Evolutionary conservation across 148 eudicot species (phyloP).

Genomic region (Rhododendron molle): DNA sequence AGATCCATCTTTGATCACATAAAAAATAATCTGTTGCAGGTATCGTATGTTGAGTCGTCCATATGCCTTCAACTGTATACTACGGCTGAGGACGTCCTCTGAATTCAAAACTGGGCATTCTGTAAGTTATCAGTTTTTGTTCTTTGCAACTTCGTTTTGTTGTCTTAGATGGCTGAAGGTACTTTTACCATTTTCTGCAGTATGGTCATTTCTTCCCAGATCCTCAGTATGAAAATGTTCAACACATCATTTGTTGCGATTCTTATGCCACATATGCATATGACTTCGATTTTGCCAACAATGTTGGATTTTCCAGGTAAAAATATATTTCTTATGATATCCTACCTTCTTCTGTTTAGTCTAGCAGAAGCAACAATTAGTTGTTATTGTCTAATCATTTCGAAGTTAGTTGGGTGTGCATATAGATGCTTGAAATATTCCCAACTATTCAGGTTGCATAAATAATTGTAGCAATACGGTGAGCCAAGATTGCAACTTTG

Average conservation of each 20-base stretch:
- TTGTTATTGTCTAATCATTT: neutral
- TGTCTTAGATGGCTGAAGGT: neutral
- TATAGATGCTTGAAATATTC: neutral
- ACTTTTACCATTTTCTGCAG: constrained; percentile 41
- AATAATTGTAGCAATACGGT: neutral
- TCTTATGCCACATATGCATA: constrained; percentile 92
- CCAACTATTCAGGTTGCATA: neutral
- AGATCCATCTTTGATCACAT: constrained; percentile 1
- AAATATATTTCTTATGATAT: neutral
- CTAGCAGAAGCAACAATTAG: neutral
- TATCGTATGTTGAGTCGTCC: constrained; percentile 97
- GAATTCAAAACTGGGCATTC: constrained; percentile 85
- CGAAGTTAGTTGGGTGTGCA: constrained; percentile 6
- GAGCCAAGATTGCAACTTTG: neutral
- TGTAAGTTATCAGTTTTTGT: constrained; percentile 38
- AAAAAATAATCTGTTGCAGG: constrained; percentile 38
- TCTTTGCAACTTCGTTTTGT: constrained; percentile 9
- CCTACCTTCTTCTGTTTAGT: neutral
- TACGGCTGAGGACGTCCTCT: constrained; percentile 81
- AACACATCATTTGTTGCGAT: constrained; percentile 93
- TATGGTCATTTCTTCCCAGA: constrained; percentile 98
- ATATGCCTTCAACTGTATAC: constrained; percentile 87
- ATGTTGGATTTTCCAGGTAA: constrained; percentile 88
- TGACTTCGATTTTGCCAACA: constrained; percentile 82
- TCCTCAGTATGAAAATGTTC: constrained; percentile 96